Conservation (phyloP, 169 alveolate species). For the Plasmodium coatneyi region DNA sequence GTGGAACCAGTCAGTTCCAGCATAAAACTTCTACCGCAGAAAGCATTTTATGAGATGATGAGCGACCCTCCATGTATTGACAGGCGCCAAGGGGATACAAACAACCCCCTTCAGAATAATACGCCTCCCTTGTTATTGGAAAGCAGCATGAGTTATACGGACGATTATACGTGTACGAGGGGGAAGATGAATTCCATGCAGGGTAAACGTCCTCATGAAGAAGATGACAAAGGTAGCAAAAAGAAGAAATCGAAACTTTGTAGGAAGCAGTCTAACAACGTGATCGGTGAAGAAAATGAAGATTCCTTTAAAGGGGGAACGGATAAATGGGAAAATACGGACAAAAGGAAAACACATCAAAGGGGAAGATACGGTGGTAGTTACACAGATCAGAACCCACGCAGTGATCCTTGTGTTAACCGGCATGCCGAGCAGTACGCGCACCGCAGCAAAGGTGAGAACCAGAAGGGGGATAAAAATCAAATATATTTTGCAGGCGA, state of each 20-base stretch:
- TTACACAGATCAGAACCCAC: background rate
- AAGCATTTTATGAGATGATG: slow-evolving; percentile 15
- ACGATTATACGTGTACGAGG: background rate
- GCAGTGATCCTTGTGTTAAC: background rate
- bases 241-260: background rate
- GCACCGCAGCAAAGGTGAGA: background rate
- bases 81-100: background rate
- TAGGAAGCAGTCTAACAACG: background rate
- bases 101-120: background rate
- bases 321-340: background rate
- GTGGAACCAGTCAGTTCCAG: background rate
- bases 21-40: background rate
- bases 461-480: background rate
- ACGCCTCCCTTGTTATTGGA: background rate
- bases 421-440: background rate
- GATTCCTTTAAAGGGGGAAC: background rate
- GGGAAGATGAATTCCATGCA: background rate
- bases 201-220: background rate
- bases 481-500: background rate
- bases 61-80: background rate
- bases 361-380: background rate
- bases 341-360: background rate
- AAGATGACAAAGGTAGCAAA: background rate
- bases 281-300: background rate
- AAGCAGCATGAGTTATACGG: background rate